phyloP scores from a whole-genome alignment of 495 filamentous ascomycete species.

The Amorphotheca resinae region DNA sequence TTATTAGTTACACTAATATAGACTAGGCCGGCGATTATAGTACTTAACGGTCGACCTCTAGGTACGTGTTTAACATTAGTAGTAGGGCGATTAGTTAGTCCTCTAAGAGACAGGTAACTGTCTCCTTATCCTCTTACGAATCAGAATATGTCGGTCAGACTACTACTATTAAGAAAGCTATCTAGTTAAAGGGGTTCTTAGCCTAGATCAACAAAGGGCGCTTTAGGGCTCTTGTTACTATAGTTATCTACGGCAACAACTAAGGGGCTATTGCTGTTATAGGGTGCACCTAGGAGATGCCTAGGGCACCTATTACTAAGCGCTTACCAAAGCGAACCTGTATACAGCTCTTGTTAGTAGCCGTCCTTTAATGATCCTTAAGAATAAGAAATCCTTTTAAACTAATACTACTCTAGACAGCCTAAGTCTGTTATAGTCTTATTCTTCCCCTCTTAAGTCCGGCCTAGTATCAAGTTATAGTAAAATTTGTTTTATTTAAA shows the following conservation, averaged over 20 bases:
- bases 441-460: no score
- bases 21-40: constrained; percentile 3
- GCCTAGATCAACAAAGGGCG: not conserved
- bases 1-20: constrained; percentile 1
- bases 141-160: not conserved
- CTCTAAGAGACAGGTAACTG: not conserved
- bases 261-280: constrained; percentile 1
- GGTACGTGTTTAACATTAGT: constrained; percentile 3
- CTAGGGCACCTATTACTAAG: no score
- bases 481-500: no score
- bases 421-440: constrained; percentile 1
- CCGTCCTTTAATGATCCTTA: no score
- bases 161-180: constrained; percentile 1
- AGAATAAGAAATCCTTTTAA: no score
- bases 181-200: not conserved
- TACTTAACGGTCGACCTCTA: constrained; percentile 2
- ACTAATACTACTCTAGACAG: not conserved
- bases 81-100: constrained; percentile 1
- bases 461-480: no score
- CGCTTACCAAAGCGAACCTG: no score
- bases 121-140: not conserved
- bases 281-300: not conserved
- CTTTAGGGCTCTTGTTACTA: not conserved
- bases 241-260: constrained; percentile 3
- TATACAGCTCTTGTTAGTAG: no score